Evolutionary conservation across 2,329 filamentous ascomycete species (phyloP), one percentile per base, ranked within the genome.

Genomic region (Sporothrix globosa): DNA sequence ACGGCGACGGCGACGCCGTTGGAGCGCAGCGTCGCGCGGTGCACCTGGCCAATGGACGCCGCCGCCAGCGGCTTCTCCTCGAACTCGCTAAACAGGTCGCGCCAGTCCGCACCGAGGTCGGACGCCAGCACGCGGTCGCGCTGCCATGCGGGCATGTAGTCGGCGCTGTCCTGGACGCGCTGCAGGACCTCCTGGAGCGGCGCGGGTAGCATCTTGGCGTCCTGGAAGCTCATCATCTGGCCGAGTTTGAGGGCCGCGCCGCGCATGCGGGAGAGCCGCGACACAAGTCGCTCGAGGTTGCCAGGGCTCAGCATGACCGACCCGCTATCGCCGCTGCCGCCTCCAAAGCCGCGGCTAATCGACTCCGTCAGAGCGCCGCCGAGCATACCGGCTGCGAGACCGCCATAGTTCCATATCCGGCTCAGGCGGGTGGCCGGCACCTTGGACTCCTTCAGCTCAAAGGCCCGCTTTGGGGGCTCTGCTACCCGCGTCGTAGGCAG

Each of bases 171-270:
- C 78, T 99, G 96, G 0, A 99, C 96, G 6, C 96, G 90, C 78
- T 97, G 93, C 14, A 99, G 83, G 1, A 99, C 93, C 76, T 95
- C 88, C 74, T 96, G 92, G 66, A 99, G 93, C 0, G 92, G 88
- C 0, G 87, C 88, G 0, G 96, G 96, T 11, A 99, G 87, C 89
- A 97, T 93, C 80, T 97, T 98, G 50, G 92, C 89, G 81, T 99
- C 96, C 83, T 99, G 96, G 77, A 99, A 96, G 79, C 93, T 97
- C 85, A 99, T 91, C 91, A 98, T 96, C 82, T 99, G 96, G 0
- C 96, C 96, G 34, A 99, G 82, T 82, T 99, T 99, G 54, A 99
- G 84, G n/a, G 96, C 96, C 6, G 96, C 96, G 50, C 96, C 96
- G 76, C 96, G 89, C 96, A 99, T 99, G 27, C 92, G 91, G 3